These are phyloP conservation scores for Coemansia sp. DNA, from an alignment of 192 early-diverging fungal species.

Conservation along the genomic window DNA sequence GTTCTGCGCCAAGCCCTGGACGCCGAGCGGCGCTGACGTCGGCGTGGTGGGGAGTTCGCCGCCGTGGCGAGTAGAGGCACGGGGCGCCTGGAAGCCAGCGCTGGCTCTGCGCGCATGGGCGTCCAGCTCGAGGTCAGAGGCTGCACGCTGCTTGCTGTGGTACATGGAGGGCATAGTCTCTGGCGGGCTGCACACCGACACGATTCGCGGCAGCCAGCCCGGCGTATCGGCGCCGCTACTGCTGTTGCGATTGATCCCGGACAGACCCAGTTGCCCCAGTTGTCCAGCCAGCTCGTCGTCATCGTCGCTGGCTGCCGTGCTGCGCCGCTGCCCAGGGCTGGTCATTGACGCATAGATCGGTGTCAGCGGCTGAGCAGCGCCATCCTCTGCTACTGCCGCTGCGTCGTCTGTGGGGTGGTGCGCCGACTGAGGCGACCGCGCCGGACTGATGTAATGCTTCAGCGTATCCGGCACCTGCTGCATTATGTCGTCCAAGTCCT, in stretches of 20 bases:
- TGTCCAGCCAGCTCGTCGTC: conserved; percentile 16
- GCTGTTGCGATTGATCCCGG: conserved; percentile 5
- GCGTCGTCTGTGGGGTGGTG: conserved; percentile 24
- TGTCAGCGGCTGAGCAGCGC: conserved; percentile 15
- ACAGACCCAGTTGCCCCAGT: conserved; percentile 9
- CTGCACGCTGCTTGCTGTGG: conserved; percentile 30
- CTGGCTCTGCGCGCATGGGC: not conserved
- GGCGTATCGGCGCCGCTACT: conserved; percentile 30
- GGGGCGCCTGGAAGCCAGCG: not conserved
- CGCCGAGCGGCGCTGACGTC: not conserved
- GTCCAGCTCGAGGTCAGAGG: conserved; percentile 15
- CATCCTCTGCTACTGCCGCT: not conserved
- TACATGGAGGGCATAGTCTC: conserved; percentile 3
- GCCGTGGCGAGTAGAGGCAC: not conserved
- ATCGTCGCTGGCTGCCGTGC: conserved; percentile 18
- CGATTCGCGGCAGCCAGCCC: conserved; percentile 50
- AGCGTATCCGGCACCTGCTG: conserved; percentile 45
- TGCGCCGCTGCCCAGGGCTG: conserved; percentile 19
- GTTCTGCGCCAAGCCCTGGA: not conserved
- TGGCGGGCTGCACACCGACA: conserved; percentile 40
- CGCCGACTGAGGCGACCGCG: conserved; percentile 24
- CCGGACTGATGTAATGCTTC: conserved; percentile 48
- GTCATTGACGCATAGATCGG: conserved; percentile 51
- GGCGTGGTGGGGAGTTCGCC: not conserved
- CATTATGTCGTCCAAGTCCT: conserved; percentile 55